Conservation (phyloP, 148 eudicot genomes). For the Cornus florida region DNA sequence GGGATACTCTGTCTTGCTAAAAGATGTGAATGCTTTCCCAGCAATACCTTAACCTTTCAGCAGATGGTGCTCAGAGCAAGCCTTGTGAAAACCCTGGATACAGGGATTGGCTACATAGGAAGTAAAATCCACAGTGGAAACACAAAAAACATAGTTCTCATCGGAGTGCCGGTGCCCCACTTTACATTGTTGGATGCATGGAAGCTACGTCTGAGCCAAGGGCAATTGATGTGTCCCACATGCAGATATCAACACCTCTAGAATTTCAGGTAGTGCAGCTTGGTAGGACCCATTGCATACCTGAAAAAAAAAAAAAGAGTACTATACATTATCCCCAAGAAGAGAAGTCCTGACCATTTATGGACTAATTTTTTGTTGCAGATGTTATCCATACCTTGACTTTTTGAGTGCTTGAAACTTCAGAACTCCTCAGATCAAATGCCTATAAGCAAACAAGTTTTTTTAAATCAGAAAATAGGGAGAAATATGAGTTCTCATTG, state of each 20-base stretch:
- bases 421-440: constrained; percentile 77
- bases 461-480: constrained; percentile 7
- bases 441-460: constrained; percentile 49
- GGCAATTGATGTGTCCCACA: constrained; percentile 69
- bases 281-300: constrained; percentile 49
- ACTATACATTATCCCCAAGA: neutral
- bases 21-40: constrained; percentile 63
- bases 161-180: constrained; percentile 72
- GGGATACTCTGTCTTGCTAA: constrained; percentile 72
- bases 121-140: constrained; percentile 75
- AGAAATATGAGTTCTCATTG: neutral
- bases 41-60: constrained; percentile 79
- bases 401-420: constrained; percentile 39
- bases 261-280: constrained; percentile 72
- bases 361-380: neutral
- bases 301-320: constrained; percentile 20
- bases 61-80: constrained; percentile 88
- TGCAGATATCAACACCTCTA: constrained; percentile 61
- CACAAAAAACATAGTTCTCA: constrained; percentile 52
- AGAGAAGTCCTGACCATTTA: neutral
- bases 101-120: constrained; percentile 55
- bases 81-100: constrained; percentile 63
- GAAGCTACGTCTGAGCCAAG: constrained; percentile 87
- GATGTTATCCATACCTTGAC: constrained; percentile 43
- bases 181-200: constrained; percentile 78